Percentiles rank a stretch among this genome's conserved stretches.
Evolutionary conservation across 345 rosid genomes (phyloP).

Genomic region (Pugionium cornutum): DNA sequence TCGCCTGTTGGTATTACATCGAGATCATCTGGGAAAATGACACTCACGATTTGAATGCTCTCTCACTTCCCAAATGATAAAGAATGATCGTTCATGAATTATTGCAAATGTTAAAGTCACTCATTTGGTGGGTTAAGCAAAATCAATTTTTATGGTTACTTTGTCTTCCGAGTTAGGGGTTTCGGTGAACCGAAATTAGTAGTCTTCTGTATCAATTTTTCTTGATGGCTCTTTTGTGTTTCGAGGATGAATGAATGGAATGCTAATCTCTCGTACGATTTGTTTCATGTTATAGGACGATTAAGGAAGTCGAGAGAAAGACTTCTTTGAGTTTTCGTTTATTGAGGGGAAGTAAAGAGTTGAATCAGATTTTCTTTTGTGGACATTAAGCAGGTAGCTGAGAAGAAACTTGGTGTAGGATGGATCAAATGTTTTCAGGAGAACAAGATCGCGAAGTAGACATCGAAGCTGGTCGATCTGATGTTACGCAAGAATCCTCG

Average conservation of each 20-base stretch:
- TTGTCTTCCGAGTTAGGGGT: conserved; percentile 6
- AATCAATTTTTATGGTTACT: background rate
- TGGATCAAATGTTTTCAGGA: conserved; percentile 41
- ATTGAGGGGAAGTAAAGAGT: background rate
- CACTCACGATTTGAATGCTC: background rate
- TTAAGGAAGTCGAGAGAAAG: background rate
- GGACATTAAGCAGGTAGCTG: background rate
- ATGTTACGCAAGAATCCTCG: conserved; percentile 28
- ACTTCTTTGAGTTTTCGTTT: conserved; percentile 5
- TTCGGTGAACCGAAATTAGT: background rate
- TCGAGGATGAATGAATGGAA: conserved; percentile 5
- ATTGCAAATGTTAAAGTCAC: conserved; percentile 12
- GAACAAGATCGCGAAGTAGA: conserved; percentile 53
- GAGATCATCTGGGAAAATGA: background rate
- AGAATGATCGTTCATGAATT: background rate
- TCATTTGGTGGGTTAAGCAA: conserved; percentile 12
- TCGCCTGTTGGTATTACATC: background rate
- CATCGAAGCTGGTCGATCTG: conserved; percentile 57
- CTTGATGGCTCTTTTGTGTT: background rate
- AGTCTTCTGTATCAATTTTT: background rate
- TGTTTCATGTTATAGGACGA: conserved; percentile 11
- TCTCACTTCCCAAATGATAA: background rate
- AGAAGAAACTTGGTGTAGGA: conserved; percentile 10
- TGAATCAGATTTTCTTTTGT: conserved; percentile 26
- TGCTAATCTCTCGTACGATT: conserved; percentile 11